Percentiles rank a stretch among this genome's conserved stretches.
phyloP scores from a whole-genome alignment of 2,329 filamentous ascomycete genomes.

The Xylogone sp. region DNA sequence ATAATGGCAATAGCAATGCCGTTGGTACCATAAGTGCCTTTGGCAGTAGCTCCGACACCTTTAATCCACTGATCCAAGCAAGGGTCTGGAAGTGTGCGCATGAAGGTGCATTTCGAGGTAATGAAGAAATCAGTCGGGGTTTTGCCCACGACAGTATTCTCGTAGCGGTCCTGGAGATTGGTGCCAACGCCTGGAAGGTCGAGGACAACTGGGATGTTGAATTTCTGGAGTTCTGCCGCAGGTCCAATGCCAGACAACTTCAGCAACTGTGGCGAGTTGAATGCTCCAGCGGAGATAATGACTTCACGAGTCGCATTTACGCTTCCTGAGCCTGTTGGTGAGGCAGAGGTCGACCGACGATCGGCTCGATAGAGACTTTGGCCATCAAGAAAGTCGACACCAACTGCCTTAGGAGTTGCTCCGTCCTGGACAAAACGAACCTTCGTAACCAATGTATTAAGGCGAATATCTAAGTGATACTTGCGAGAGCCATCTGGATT shows the following conservation, averaged over 20 bases:
- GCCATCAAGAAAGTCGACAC: slow-evolving; percentile 38
- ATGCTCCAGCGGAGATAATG: slow-evolving; percentile 43
- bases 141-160: slow-evolving; percentile 42
- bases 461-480: slow-evolving; percentile 12
- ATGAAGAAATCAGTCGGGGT: slow-evolving; percentile 33
- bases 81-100: slow-evolving; percentile 31
- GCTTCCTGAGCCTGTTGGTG: slow-evolving; percentile 20
- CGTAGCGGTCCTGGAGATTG: slow-evolving; percentile 54
- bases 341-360: slow-evolving; percentile 28
- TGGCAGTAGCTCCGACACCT: slow-evolving; percentile 10
- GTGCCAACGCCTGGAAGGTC: slow-evolving; percentile 62
- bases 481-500: slow-evolving; percentile 15
- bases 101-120: slow-evolving; percentile 31
- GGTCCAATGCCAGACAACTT: slow-evolving; percentile 44
- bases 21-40: slow-evolving; percentile 33
- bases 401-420: slow-evolving; percentile 31
- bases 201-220: slow-evolving; percentile 48
- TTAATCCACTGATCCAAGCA: slow-evolving; percentile 25
- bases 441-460: slow-evolving; percentile 32
- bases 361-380: slow-evolving; percentile 39
- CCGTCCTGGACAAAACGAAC: slow-evolving; percentile 32
- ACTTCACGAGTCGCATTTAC: slow-evolving; percentile 38
- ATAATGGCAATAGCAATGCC: slow-evolving; percentile 42
- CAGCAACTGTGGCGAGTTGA: slow-evolving; percentile 43
- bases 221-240: slow-evolving; percentile 31